Conservation (phyloP, 176 grass and related monocot species). For the Olyra latifolia region DNA sequence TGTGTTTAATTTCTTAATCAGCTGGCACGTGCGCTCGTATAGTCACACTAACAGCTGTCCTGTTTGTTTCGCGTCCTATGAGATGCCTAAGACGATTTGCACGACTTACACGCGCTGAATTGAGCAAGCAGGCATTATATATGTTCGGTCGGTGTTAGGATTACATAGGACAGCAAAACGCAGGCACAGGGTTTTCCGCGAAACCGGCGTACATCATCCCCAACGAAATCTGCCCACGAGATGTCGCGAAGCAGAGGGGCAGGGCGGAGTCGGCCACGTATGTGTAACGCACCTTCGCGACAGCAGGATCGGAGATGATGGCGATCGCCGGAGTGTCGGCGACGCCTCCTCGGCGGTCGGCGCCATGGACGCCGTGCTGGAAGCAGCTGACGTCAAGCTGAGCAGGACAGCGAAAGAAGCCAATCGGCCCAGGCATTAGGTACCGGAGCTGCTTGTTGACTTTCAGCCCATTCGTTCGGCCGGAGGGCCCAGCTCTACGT, state of each 20-base stretch:
- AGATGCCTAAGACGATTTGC: not conserved
- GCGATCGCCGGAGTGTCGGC: not conserved
- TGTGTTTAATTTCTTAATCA: too few relatives aligned
- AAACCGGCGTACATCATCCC: not conserved
- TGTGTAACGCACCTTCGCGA: not conserved
- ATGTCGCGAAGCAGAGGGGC: not conserved
- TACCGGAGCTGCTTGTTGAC: not conserved
- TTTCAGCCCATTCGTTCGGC: not conserved
- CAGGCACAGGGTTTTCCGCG: not conserved
- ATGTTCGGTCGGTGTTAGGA: not conserved
- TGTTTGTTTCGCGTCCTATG: not conserved
- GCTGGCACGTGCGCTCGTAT: too few relatives aligned
- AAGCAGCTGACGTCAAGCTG: not conserved
- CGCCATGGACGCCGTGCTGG: not conserved
- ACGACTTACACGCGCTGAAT: not conserved
- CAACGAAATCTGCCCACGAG: not conserved
- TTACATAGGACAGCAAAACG: not conserved
- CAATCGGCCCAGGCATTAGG: not conserved
- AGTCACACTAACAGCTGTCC: too few relatives aligned
- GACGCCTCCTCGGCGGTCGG: not conserved
- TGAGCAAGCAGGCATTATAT: not conserved
- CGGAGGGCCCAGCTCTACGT: not conserved
- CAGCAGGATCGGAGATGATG: not conserved
- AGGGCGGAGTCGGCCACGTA: not conserved
- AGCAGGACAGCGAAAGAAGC: not conserved